Base-by-base conservation (phyloP, 164 flowering plant genomes). In the Euptelea pleiosperma region DNA sequence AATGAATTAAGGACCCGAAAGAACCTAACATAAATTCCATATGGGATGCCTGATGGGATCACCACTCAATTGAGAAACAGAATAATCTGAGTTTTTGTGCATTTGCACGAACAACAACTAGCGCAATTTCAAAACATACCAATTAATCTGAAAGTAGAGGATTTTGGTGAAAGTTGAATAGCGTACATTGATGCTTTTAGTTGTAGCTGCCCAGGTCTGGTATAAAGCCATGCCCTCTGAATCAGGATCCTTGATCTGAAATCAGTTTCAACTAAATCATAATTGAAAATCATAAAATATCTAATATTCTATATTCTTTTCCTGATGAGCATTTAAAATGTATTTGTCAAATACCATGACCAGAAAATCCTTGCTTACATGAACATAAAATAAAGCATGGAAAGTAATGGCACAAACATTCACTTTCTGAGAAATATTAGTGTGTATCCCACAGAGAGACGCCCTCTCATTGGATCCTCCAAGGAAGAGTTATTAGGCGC, bases 241-340 rank as follows among this genome's bases (percentile, higher is more conserved):
- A 46, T 91, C 98, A 62, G 98, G 98, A 76, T 86, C 96, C 49
- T 71, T 75, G 60, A 90, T 76, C 97, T 90, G 79, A 55, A 61
- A 73, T 21, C 57, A 69, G 42, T 52, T 46, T 33, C 60, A 51
- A 46, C 6, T 43, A 24, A 3, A 31, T 40, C 50, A 64, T 36
- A 25, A 60, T 5, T n/a, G 3, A 29, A 22, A 47, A 61, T 65
- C 21, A 33, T 24, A 43, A 33, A 61, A 31, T 28, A 16, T 35
- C 33, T 26, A 30, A 44, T 42, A 6, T 22, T 60, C n/a, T 5
- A 11, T 8, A 11, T 9, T 28, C 12, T 15, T 31, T 35, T 42
- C 34, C 15, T 25, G 41, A 22, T 39, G 9, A 14, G 10, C 8
- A n/a, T 15, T 44, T 31, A 18, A 1, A 14, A 4, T 6, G 8